phyloP scores from a whole-genome alignment of 1,284 basidiomycete species.

The Caloboletus firmus region DNA sequence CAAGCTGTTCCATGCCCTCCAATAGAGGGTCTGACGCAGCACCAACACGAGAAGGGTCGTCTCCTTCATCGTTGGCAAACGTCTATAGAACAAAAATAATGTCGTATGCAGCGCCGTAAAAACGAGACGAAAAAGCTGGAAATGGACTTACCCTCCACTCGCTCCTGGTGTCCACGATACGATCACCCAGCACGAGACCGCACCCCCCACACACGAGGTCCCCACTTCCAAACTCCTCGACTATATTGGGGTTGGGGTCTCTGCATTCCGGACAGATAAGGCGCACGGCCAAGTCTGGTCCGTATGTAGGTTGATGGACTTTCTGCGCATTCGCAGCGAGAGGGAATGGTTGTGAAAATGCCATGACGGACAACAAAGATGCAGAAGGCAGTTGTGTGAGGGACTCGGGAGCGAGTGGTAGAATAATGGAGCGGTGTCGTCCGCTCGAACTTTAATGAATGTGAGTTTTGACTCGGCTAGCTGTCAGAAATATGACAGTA shows the following conservation, averaged over 20 bases:
- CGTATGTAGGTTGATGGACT: constrained; percentile 57
- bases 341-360: constrained; percentile 68
- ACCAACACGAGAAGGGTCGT: constrained; percentile 99
- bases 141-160: constrained; percentile 88
- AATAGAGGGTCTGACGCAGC: constrained; percentile 91
- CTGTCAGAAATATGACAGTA: constrained; percentile 20
- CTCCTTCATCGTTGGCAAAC: constrained; percentile 98
- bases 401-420: constrained; percentile 22
- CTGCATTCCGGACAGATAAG: constrained; percentile 95
- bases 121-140: constrained; percentile 13
- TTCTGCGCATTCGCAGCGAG: constrained; percentile 56
- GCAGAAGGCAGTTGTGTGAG: constrained; percentile 12
- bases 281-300: constrained; percentile 84
- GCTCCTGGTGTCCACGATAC: constrained; percentile 96
- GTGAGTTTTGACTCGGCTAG: constrained; percentile 16
- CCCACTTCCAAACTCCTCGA: constrained; percentile 97
- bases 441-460: constrained; percentile 26
- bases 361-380: constrained; percentile 36
- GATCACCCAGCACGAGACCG: constrained; percentile 93
- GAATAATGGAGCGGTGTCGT: constrained; percentile 9
- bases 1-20: constrained; percentile 91
- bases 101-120: constrained; percentile 29
- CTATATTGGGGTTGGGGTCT: constrained; percentile 89
- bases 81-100: constrained; percentile 57
- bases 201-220: constrained; percentile 97